These are phyloP conservation scores for Penicillium sp. DNA, from an alignment of 2,329 filamentous ascomycete species.

Conservation along the genomic window DNA sequence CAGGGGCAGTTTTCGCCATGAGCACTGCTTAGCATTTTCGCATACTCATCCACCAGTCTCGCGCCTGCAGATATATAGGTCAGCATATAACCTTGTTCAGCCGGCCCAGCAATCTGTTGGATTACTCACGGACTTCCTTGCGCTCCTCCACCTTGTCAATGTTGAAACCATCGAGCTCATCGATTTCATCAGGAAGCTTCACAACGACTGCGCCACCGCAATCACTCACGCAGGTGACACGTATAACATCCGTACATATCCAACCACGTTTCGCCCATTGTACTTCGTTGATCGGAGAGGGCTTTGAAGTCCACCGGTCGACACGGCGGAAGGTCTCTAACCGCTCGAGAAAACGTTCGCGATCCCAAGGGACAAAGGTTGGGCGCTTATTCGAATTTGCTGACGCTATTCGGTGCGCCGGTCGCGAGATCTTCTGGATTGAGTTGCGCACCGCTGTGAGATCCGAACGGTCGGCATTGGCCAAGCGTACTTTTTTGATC, in stretches of 20 bases:
- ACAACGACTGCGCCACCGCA: slow-evolving; percentile 84
- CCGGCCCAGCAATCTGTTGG: too few relatives aligned
- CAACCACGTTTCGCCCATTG: slow-evolving; percentile 94
- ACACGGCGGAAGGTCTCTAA: slow-evolving; percentile 88
- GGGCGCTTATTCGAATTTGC: slow-evolving; percentile 47
- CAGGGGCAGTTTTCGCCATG: slow-evolving; percentile 84
- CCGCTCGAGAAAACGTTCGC: slow-evolving; percentile 75
- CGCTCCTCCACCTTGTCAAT: slow-evolving; percentile 43
- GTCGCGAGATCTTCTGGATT: slow-evolving; percentile 29
- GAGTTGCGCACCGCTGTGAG: slow-evolving; percentile 27
- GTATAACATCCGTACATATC: slow-evolving; percentile 79
- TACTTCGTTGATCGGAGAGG: slow-evolving; percentile 79
- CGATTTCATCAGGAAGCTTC: slow-evolving; percentile 68
- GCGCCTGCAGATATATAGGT: slow-evolving; percentile 45
- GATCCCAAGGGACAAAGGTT: slow-evolving; percentile 83
- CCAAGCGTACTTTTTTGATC: slow-evolving; percentile 38
- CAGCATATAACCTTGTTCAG: background rate
- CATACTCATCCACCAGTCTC: slow-evolving; percentile 74
- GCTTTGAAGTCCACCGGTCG: slow-evolving; percentile 91
- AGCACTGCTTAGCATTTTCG: slow-evolving; percentile 67
- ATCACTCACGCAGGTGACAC: slow-evolving; percentile 75
- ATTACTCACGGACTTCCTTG: slow-evolving; percentile 45
- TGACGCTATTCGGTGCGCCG: slow-evolving; percentile 31
- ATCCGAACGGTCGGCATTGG: slow-evolving; percentile 21
- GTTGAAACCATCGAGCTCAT: slow-evolving; percentile 50